A percentile compares a stretch with the other conserved stretches of the same genome.
These are phyloP conservation scores for Globisporangium radiosum DNA, from an alignment of 352 stramenopile genomes.

Conservation along the genomic window DNA sequence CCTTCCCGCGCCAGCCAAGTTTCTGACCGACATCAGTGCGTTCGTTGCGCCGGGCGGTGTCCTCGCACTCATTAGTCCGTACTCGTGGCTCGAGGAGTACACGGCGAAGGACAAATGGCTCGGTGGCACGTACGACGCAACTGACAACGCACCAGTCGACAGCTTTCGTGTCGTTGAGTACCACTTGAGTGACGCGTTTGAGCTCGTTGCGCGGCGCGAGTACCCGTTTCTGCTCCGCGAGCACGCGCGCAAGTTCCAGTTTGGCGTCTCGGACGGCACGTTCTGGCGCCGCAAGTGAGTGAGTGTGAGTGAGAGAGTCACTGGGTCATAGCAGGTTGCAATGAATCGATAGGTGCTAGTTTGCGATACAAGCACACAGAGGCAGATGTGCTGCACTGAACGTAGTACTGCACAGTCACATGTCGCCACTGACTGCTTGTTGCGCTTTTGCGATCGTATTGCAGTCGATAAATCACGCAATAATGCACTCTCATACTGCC, in stretches of 20 bases:
- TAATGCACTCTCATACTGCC: no score
- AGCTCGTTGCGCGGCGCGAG: slow-evolving; percentile 72
- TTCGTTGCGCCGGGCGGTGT: slow-evolving; percentile 90
- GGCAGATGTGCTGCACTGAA: no score
- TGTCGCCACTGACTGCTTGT: no score
- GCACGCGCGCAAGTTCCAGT: slow-evolving; percentile 91
- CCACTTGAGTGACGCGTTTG: slow-evolving; percentile 57
- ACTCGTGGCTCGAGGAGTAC: slow-evolving; percentile 97
- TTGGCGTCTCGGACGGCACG: slow-evolving; percentile 83
- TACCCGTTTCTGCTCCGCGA: slow-evolving; percentile 91
- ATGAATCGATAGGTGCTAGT: no score
- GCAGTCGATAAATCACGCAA: no score
- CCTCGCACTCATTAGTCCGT: slow-evolving; percentile 94
- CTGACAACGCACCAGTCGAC: slow-evolving; percentile 36
- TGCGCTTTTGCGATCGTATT: no score
- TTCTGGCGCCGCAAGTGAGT: slow-evolving; percentile 83
- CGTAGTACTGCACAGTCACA: no score
- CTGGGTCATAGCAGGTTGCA: no score
- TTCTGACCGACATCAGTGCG: slow-evolving; percentile 75
- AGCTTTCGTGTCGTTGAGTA: slow-evolving; percentile 63
- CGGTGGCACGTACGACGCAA: slow-evolving; percentile 36
- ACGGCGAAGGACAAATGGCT: slow-evolving; percentile 90
- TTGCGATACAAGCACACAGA: no score
- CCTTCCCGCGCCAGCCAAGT: slow-evolving; percentile 88
- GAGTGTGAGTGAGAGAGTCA: neutral